A percentile compares a stretch with the other conserved stretches of the same genome.
Evolutionary conservation across 257 asterid genomes (phyloP).

Genomic region (Solanum clarkiae): DNA sequence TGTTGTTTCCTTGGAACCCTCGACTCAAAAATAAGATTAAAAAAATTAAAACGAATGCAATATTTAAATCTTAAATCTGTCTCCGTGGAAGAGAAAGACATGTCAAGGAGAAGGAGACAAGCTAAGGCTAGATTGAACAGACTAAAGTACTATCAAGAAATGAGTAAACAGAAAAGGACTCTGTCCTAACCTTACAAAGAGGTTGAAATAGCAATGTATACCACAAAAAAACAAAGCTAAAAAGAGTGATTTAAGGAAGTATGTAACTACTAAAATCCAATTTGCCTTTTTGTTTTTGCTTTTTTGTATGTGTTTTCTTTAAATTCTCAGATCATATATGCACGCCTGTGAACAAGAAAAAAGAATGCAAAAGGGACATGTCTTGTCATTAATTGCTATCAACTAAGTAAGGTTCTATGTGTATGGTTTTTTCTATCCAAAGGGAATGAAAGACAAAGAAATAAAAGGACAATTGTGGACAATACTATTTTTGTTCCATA

Average conservation of each 20-base stretch:
- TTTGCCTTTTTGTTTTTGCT: slow-evolving; percentile 1
- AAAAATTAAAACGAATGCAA: accelerated
- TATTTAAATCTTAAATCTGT: not conserved
- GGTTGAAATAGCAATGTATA: not conserved
- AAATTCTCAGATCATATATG: slow-evolving; percentile 1
- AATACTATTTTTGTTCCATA: not conserved
- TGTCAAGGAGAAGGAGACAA: slow-evolving; percentile 32
- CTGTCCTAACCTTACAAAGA: slow-evolving; percentile 4
- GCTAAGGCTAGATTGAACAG: slow-evolving; percentile 5
- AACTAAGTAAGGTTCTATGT: slow-evolving; percentile 9
- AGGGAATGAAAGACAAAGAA: not conserved
- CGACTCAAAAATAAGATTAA: no score
- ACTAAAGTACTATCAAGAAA: slow-evolving; percentile 15
- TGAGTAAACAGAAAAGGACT: slow-evolving; percentile 26
- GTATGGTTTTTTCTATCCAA: slow-evolving; percentile 3
- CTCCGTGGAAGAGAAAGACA: not conserved
- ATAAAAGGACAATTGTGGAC: not conserved
- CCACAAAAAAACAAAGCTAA: slow-evolving; percentile 13
- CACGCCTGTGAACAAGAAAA: slow-evolving; percentile 23
- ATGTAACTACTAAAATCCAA: slow-evolving; percentile 20
- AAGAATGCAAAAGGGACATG: not conserved
- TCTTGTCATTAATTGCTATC: slow-evolving; percentile 30
- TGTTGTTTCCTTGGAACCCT: no score
- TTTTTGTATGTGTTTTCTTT: not conserved
- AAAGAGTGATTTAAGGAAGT: slow-evolving; percentile 14